Evolutionary conservation across 129 eudicot genomes (phyloP), one percentile per base, ranked within the genome.

Genomic region (Tagetes patula): DNA sequence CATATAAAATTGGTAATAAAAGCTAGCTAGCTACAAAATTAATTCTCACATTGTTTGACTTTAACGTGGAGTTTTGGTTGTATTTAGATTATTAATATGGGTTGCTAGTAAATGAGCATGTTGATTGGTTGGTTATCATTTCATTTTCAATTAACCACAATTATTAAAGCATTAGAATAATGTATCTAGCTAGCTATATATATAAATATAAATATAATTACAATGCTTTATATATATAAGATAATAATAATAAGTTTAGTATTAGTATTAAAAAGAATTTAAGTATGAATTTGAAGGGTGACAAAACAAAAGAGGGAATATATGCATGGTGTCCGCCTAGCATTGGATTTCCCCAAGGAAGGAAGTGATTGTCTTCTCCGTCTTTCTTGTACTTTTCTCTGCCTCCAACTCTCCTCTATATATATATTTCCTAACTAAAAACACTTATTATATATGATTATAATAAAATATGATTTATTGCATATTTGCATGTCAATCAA

Each of bases 261-360:
- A 31, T 7, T 5, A 31, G 0, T 13, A 65, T 20, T 20, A 20
- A 20, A 20, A 20, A 20, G 27, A 20, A 20, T 20, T 20, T 20
- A 4, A 11, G 40, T 48, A 48, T 0, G 33, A 0, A 13, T 48
- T 3, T 33, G 10, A 50, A 59, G 6, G 8, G 58, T 20, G 27
- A 20, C 27, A 20, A 20, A 83, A 78, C 86, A 73, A 83, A 81
- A 60, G 8, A 20, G 60, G 30, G 82, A 80, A 79, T 79, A 74
- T 77, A 47, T 72, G 77, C 75, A 47, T 72, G 77, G 72, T 82
- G 79, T 82, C 86, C 88, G 88, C 86, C 85, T 71, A 33, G 36
- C 78, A n/a, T 87, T 87, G 92, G 83, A 87, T 84, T 82, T 84
- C 75, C 80, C 89, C 52, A 80, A 53, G 89, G 87, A 84, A 71